Evolutionary conservation across 2,329 filamentous ascomycete species (phyloP).

Genomic region (Ceratocystis harringtonii): DNA sequence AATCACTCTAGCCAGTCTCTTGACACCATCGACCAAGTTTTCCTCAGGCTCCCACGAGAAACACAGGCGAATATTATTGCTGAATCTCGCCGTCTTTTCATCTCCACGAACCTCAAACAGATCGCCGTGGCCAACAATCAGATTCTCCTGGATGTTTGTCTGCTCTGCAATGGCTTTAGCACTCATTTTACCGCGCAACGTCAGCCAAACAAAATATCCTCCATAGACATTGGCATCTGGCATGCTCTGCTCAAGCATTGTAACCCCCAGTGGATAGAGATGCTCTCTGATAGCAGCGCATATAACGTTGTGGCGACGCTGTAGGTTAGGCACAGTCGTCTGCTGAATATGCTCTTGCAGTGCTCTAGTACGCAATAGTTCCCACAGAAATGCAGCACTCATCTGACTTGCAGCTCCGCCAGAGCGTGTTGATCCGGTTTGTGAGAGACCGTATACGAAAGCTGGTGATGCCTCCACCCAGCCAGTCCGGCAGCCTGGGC

Average conservation of each 20-base stretch:
- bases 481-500: constrained; percentile 69
- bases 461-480: constrained; percentile 62
- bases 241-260: constrained; percentile 26
- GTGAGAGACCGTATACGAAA: constrained; percentile 36
- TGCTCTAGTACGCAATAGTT: constrained; percentile 32
- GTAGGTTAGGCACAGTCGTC: constrained; percentile 31
- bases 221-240: constrained; percentile 42
- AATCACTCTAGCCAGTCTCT: constrained; percentile 40
- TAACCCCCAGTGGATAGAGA: constrained; percentile 48
- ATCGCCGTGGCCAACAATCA: constrained; percentile 53
- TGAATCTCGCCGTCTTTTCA: constrained; percentile 38
- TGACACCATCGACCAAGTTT: constrained; percentile 50
- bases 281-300: constrained; percentile 42
- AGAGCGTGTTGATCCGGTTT: constrained; percentile 38
- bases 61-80: constrained; percentile 47
- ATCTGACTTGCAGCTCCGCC: constrained; percentile 45
- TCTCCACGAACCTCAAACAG: constrained; percentile 55
- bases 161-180: constrained; percentile 40
- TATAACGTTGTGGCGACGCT: constrained; percentile 35
- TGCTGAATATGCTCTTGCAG: constrained; percentile 32
- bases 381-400: constrained; percentile 36
- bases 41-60: constrained; percentile 59
- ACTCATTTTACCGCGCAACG: constrained; percentile 38
- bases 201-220: constrained; percentile 77
- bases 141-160: constrained; percentile 46